Evolutionary conservation across 192 early-diverging fungal species (phyloP).

Genomic region (Umbelopsis ramanniana): DNA sequence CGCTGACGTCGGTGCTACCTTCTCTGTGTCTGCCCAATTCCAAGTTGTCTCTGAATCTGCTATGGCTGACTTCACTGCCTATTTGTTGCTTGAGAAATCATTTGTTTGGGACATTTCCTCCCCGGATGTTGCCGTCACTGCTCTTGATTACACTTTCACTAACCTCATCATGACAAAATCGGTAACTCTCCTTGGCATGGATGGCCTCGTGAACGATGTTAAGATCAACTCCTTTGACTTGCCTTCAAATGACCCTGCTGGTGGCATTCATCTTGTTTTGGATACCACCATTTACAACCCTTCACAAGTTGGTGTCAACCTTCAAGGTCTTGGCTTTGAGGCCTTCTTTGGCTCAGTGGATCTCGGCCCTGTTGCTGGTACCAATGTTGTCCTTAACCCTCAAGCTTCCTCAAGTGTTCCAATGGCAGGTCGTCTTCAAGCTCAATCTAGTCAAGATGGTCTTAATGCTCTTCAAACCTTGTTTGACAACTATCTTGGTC

Average conservation of each 20-base stretch:
- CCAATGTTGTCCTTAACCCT: constrained; percentile 53
- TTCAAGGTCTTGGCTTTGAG: constrained; percentile 53
- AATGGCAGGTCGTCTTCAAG: constrained; percentile 54
- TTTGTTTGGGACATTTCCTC: constrained; percentile 56
- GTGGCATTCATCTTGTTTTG: constrained; percentile 66
- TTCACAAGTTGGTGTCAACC: constrained; percentile 52
- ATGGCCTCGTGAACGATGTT: constrained; percentile 48
- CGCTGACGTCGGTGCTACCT: constrained; percentile 52
- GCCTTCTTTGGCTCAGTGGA: constrained; percentile 42
- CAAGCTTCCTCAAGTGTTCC: constrained; percentile 38
- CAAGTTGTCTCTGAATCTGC: constrained; percentile 41
- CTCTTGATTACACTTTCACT: constrained; percentile 56
- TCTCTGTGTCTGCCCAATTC: constrained; percentile 48
- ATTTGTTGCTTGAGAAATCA: constrained; percentile 52
- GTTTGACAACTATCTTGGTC: constrained; percentile 56
- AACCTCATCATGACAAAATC: constrained; percentile 52
- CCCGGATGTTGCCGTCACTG: constrained; percentile 50
- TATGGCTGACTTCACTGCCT: constrained; percentile 52
- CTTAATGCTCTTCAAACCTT: constrained; percentile 51
- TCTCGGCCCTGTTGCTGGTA: constrained; percentile 57
- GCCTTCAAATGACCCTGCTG: constrained; percentile 56
- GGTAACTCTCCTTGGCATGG: constrained; percentile 50
- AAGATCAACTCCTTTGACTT: constrained; percentile 51
- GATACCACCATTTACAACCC: constrained; percentile 68
- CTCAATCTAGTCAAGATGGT: constrained; percentile 46